phyloP scores from a whole-genome alignment of 176 grass and related monocot species.

The Cymbopogon citratus region DNA sequence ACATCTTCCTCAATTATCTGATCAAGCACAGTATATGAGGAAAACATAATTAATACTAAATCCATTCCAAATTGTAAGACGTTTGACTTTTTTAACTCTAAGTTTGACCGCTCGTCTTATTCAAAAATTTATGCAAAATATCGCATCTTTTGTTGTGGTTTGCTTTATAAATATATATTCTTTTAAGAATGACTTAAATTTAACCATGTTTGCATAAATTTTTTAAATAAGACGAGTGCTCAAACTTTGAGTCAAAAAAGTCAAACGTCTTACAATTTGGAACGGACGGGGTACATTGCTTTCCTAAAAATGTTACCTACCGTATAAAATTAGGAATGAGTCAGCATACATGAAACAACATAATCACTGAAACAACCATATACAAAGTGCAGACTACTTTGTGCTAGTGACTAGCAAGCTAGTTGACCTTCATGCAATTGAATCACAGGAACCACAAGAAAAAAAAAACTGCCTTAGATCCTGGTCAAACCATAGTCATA shows the following conservation, averaged over 20 bases:
- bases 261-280: too few species aligned
- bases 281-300: too few species aligned
- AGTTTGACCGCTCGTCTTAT: too few species aligned
- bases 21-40: constrained; percentile 1
- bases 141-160: too few species aligned
- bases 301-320: background rate
- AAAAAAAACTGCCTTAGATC: background rate
- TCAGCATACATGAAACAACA: constrained; percentile 1
- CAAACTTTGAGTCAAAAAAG: too few species aligned
- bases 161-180: too few species aligned
- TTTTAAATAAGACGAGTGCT: too few species aligned
- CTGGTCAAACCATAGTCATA: background rate
- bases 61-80: too few species aligned
- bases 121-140: too few species aligned
- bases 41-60: constrained; percentile 10
- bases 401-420: background rate
- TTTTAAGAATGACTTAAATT: too few species aligned
- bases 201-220: too few species aligned
- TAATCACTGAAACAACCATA: background rate
- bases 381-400: background rate
- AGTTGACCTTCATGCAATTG: background rate
- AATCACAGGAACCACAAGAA: background rate
- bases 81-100: too few species aligned
- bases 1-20: constrained; percentile 89
- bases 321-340: background rate